A percentile compares a stretch with the other conserved stretches of the same genome.
Conservation (phyloP, 345 rosid species). For the Pistacia atlantica region DNA sequence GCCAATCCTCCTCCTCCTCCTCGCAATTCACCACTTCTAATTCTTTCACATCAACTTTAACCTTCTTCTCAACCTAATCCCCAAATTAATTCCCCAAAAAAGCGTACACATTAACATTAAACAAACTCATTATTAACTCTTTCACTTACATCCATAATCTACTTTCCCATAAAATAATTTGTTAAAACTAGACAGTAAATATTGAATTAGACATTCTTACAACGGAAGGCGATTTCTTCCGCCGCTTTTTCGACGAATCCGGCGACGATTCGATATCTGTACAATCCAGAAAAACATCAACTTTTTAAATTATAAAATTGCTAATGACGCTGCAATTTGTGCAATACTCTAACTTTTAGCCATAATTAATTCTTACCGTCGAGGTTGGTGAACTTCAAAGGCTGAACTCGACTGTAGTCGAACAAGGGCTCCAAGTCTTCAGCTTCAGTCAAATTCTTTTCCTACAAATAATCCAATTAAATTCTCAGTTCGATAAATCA, state of each 20-base stretch:
- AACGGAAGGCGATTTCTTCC: slow-evolving; percentile 16
- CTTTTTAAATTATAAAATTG: not conserved
- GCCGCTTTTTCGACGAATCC: slow-evolving; percentile 18
- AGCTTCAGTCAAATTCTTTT: slow-evolving; percentile 44
- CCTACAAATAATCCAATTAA: slow-evolving; percentile 36
- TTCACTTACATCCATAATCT: not conserved
- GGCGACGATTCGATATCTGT: slow-evolving; percentile 35
- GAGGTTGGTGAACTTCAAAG: slow-evolving; percentile 37
- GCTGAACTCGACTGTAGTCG: slow-evolving; percentile 79
- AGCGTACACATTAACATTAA: not conserved
- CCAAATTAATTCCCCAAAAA: not conserved
- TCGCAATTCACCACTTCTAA: slow-evolving; percentile 29
- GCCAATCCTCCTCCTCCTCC: slow-evolving; percentile 70
- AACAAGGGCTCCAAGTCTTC: slow-evolving; percentile 84
- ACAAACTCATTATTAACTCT: not conserved
- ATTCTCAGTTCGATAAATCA: not conserved
- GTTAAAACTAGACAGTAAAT: too few relatives aligned
- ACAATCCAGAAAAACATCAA: not conserved
- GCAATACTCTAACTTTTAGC: too few relatives aligned
- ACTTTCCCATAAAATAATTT: too few relatives aligned
- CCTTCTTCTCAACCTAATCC: slow-evolving; percentile 32
- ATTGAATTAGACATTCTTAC: slow-evolving; percentile 24
- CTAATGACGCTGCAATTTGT: not conserved
- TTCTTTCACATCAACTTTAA: slow-evolving; percentile 39
- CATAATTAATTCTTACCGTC: slow-evolving; percentile 41